Base-by-base conservation (phyloP, 257 asterid genomes). In the Capsicum baccatum region DNA sequence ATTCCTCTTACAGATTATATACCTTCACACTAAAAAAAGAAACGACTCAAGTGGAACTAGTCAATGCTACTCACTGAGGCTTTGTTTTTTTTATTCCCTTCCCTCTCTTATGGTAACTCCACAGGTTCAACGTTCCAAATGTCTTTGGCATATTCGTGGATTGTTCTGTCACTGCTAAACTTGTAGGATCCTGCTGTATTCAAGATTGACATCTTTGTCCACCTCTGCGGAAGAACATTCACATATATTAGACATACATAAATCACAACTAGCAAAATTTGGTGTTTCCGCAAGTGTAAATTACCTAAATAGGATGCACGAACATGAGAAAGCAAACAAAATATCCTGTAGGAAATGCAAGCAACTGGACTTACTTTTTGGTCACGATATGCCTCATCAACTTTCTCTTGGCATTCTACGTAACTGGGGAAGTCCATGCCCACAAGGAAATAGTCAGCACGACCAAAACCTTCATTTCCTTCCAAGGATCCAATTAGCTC, bases 341-440 rank as follows among this genome's bases (percentile, higher is more conserved):
- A 79, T 26, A 81, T 81, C 47, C 79, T 48, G 21, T 8, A 42
- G 47, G 42, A 39, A 62, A 10, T 62, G 57, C 33, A 47, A 48
- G 10, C 14, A 64, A 26, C 15, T 62, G 60, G 74, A 84, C 83
- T 87, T 55, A 93, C 97, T 90, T 54, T 91, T 87, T 92, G 96
- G 85, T 93, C 92, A 5, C 87, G 90, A 86, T 93, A 94, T 9
- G 97, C 97, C 63, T 88, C 93, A 79, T 95, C 98, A 47, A 93
- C 97, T 89, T 88, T 90, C 88, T 92, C 97, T 91, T 95, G 98
- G 92, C 97, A 93, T 90, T 95, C 94, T 4, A 92, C 89, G 84
- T 95, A 95, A 85, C 97, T 92, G 14, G 97, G 98, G 86, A 93
- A 93, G 89, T 95, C 98, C 91, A 92, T 93, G 81, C 97, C 97